These are phyloP conservation scores for Cryptococcus hybrid DNA, from an alignment of 1,284 basidiomycete species.

Conservation along the genomic window DNA sequence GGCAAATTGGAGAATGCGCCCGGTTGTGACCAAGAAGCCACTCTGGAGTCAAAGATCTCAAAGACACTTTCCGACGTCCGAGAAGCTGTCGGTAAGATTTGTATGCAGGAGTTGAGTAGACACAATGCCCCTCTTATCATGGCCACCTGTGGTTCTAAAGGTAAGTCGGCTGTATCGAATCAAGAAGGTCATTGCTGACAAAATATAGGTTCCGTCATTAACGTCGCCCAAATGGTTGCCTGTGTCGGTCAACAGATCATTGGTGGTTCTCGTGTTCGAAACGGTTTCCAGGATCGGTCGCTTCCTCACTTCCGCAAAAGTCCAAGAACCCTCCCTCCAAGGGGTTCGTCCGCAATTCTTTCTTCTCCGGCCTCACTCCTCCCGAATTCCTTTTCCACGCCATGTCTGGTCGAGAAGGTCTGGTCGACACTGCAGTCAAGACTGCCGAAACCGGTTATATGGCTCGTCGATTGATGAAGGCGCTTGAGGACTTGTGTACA, in stretches of 20 bases:
- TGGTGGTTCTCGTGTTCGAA: slow-evolving; percentile 93
- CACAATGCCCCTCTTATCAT: slow-evolving; percentile 98
- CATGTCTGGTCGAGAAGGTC: slow-evolving; percentile 96
- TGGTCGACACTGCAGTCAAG: slow-evolving; percentile 99
- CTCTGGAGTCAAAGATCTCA: slow-evolving; percentile 93
- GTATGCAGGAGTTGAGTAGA: slow-evolving; percentile 94
- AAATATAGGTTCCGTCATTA: slow-evolving; percentile 86
- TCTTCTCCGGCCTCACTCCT: slow-evolving; percentile 90
- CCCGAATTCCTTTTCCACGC: slow-evolving; percentile 99
- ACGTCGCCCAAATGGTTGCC: slow-evolving; percentile 99
- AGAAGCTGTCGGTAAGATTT: slow-evolving; percentile 94
- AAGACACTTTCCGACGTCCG: slow-evolving; percentile 91
- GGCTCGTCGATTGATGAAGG: slow-evolving; percentile 98
- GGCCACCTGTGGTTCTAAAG: slow-evolving; percentile 99
- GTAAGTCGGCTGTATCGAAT: slow-evolving; percentile 49
- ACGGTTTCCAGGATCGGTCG: slow-evolving; percentile 99
- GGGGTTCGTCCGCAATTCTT: slow-evolving; percentile 97
- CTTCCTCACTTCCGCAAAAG: slow-evolving; percentile 97
- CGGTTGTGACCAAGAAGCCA: slow-evolving; percentile 96
- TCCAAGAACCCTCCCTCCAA: slow-evolving; percentile 96
- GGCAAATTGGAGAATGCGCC: slow-evolving; percentile 94
- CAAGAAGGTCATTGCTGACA: slow-evolving; percentile 10
- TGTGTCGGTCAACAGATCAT: slow-evolving; percentile 99
- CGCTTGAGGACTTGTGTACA: slow-evolving; percentile 93
- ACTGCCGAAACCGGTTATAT: slow-evolving; percentile 99